Conservation (phyloP, 169 alveolate genomes). For the Cyclospora cayetanensis region DNA sequence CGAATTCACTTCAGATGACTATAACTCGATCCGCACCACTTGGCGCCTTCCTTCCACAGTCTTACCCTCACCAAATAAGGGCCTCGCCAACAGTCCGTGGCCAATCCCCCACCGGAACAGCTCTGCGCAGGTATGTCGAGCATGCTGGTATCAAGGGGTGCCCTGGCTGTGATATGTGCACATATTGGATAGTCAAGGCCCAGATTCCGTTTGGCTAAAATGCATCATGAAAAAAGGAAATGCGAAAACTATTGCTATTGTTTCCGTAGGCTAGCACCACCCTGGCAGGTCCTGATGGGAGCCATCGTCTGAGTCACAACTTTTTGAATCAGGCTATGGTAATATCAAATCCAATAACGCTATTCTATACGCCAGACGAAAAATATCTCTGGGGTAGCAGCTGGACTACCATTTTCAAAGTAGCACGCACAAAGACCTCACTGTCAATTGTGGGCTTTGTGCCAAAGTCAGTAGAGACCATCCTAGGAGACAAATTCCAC, state of each 20-base stretch:
- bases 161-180: neutral
- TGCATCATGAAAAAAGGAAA: neutral
- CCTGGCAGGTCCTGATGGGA: conserved; percentile 67
- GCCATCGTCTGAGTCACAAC: conserved; percentile 64
- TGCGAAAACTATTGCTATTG: neutral
- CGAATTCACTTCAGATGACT: conserved; percentile 11
- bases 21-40: conserved; percentile 31
- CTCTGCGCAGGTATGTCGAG: conserved; percentile 68
- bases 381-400: conserved; percentile 76
- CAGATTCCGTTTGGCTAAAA: neutral
- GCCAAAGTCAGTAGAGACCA: conserved; percentile 59
- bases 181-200: neutral
- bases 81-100: conserved; percentile 75
- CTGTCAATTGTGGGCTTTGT: conserved; percentile 66
- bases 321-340: conserved; percentile 70
- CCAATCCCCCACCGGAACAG: conserved; percentile 73
- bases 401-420: conserved; percentile 76
- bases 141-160: neutral
- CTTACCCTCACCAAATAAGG: conserved; percentile 39
- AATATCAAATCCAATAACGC: conserved; percentile 72
- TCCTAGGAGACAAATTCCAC: conserved; percentile 72
- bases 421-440: conserved; percentile 62
- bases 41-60: conserved; percentile 62
- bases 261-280: conserved; percentile 68
- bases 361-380: conserved; percentile 69